Evolutionary conservation across 78 protist genomes (phyloP), one percentile per base, ranked within the genome.

Genomic region (slime mould (Dictyostelium discoideum)): DNA sequence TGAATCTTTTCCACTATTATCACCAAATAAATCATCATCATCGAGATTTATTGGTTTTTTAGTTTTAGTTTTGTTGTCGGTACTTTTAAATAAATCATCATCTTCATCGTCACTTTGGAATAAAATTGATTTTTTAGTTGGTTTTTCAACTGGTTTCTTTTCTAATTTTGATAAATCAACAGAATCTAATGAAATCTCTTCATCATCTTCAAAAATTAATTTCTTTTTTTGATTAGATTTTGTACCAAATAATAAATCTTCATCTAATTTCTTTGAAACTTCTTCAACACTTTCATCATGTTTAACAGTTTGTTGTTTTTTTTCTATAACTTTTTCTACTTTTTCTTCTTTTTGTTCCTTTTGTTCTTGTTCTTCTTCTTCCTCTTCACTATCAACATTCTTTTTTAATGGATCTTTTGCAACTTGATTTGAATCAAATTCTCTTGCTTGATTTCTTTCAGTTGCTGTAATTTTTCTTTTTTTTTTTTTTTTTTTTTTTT

Each of bases 361-460:
- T 39, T 80, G 69, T 26, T 65, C 24, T 3, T 44, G 42, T 11
- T 16, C 77, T 3, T 84, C 87, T 11, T 80, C 82, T 29, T 80
- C 42, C 3, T 16, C 37, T 18, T 32, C 77, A 6, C 0, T 26
- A 11, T 20, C 73, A 13, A 79, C 2, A n/a, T 11, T 11, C 48
- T 60, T 88, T 44, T 80, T 42, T 72, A 90, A 69, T 48, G 94
- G 94, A 50, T 90, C 94, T 13, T 90, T 90, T 46, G 44, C 78
- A 13, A 18, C 13, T 48, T 48, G 54, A n/a, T 18, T 14, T 80
- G 32, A 57, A 24, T 46, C 65, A 24, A 67, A 67, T 9, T 24
- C 26, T 82, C 65, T 90, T 14, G 94, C 67, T 48, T 20, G 54
- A 26, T 80, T 86, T 82, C 94, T 80, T 82, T 90, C 94, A 11